Conservation (phyloP, 2,329 filamentous ascomycete genomes). For the Pyricularia grisea region DNA sequence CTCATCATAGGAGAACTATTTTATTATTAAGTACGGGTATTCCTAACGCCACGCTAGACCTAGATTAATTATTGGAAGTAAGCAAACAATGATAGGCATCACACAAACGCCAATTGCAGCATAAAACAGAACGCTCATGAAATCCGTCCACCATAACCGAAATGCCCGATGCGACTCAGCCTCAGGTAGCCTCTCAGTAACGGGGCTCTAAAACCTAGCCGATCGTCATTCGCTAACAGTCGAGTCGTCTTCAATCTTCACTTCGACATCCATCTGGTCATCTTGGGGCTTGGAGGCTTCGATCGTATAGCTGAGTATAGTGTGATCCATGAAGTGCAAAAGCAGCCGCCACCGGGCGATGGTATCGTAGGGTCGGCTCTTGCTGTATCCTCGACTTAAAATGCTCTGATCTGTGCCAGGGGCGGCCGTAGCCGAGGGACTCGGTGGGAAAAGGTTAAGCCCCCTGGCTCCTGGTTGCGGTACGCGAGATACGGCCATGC, state of each 20-base stretch:
- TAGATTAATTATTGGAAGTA: not conserved
- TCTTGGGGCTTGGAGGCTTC: conserved; percentile 5
- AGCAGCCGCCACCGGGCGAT: conserved; percentile 54
- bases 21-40: not conserved
- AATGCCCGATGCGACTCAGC: not conserved
- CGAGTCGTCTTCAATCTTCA: not conserved
- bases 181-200: not conserved
- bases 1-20: not conserved
- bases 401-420: not conserved
- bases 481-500: conserved; percentile 58
- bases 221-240: not conserved
- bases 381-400: not conserved
- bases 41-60: not conserved
- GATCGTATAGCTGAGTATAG: conserved; percentile 61
- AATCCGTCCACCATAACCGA: not conserved
- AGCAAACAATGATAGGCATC: not conserved
- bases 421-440: not conserved
- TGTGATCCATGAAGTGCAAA: conserved; percentile 62
- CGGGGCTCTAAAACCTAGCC: not conserved
- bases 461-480: conserved; percentile 31
- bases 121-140: not conserved
- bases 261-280: not conserved
- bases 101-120: not conserved
- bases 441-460: conserved; percentile 12
- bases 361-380: not conserved